phyloP scores from a whole-genome alignment of 768 basidiomycete genomes.

The Pleurotus pulmonarius region DNA sequence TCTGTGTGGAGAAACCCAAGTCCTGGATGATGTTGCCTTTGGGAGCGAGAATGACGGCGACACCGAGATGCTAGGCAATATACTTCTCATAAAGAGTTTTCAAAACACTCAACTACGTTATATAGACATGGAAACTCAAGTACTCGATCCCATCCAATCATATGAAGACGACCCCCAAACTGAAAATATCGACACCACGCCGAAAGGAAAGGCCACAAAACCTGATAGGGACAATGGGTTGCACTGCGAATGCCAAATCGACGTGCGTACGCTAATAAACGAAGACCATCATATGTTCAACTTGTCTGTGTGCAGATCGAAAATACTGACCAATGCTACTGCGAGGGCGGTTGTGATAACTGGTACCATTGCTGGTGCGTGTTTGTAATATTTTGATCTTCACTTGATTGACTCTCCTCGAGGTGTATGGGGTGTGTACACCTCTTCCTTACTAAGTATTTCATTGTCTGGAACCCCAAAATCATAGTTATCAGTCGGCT shows the following conservation, averaged over 20 bases:
- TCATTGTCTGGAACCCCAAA: background rate
- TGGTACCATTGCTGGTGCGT: conserved; percentile 79
- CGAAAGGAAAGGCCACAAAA: conserved; percentile 8
- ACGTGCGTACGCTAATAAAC: conserved; percentile 30
- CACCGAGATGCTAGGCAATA: conserved; percentile 44
- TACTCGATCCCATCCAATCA: conserved; percentile 7
- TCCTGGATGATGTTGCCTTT: conserved; percentile 12
- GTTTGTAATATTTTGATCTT: background rate
- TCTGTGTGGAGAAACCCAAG: conserved; percentile 1
- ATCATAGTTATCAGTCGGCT: conserved; percentile 55
- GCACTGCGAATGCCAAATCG: conserved; percentile 69
- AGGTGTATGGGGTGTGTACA: conserved; percentile 36
- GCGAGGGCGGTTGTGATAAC: conserved; percentile 67
- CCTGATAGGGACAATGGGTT: conserved; percentile 25
- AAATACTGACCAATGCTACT: conserved; percentile 52
- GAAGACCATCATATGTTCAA: background rate
- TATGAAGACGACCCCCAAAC: conserved; percentile 16
- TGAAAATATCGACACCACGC: conserved; percentile 6
- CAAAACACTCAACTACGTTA: too few species aligned
- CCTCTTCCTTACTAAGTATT: background rate
- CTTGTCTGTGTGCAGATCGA: conserved; percentile 38
- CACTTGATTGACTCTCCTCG: background rate
- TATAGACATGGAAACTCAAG: conserved; percentile 42
- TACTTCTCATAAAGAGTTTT: too few species aligned
- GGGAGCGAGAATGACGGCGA: conserved; percentile 23